Base-by-base conservation (phyloP, 208 protist species). In the Leishmania aethiopica region DNA sequence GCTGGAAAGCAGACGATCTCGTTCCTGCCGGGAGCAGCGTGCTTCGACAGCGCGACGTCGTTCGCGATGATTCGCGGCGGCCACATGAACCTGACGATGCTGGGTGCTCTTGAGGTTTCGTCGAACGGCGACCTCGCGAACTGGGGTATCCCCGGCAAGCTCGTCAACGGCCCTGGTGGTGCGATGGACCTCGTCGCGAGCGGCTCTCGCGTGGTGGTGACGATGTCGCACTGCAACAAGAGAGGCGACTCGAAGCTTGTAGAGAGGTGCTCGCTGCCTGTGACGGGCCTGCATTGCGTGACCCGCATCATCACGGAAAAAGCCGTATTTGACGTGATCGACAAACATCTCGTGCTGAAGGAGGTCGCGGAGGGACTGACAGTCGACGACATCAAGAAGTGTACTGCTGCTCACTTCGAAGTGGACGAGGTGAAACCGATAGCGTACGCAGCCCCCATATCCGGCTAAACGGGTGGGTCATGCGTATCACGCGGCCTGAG, bases 31-130 rank as follows among this genome's bases (percentile, higher is more conserved):
- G 98, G 98, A 35, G 94, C 96, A 0, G 86, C 97, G 17, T 95
- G 97, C 84, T 99, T 99, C 88, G 93, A 94, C 77, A 96, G 90
- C 73, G 84, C 91, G 22, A 92, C 95, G 35, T 99, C 98, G 17
- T 99, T 99, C 84, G 97, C 92, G 10, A 99, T 99, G 98, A 99
- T 99, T 78, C 93, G 98, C 80, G 99, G 98, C 75, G 97, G 93
- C 32, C 97, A 99, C 81, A 98, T 99, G 81, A 89, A 99, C 84
- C 86, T 99, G 22, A 99, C 98, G 71, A 99, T 99, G 88, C 91
- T 99, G 40, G 99, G 98, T 55, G 98, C 96, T 47, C 94, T 99
- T 77, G 93, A 99, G 87, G 98, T 99, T 13, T 84, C 93, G 13
- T 72, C 86, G 2, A 95, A 93, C 79, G 98, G 99, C 66, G 99